These are phyloP conservation scores for Handroanthus guayacan DNA, from an alignment of 257 asterid genomes.

Conservation along the genomic window DNA sequence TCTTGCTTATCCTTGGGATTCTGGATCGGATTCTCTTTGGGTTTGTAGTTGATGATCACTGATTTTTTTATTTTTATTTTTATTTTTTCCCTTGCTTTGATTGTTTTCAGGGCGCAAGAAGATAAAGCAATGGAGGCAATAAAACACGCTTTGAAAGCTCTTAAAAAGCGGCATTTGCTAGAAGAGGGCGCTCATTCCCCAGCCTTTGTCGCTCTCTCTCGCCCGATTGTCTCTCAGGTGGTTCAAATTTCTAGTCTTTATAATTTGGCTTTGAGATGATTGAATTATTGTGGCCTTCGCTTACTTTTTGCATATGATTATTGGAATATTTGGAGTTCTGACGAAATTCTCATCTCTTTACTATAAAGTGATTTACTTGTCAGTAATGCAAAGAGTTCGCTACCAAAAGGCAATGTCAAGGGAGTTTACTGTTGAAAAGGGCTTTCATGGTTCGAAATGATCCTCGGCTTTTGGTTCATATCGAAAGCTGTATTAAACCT, in stretches of 20 bases:
- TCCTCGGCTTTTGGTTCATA: neutral
- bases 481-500: neutral
- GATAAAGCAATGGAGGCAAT: conserved; percentile 64
- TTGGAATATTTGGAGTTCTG: neutral
- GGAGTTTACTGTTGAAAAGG: neutral
- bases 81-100: neutral
- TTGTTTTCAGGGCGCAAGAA: conserved; percentile 62
- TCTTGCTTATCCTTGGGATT: neutral
- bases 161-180: conserved; percentile 79
- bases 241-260: conserved; percentile 4
- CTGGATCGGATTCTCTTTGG: neutral
- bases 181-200: conserved; percentile 98
- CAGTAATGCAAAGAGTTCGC: neutral
- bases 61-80: neutral
- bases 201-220: conserved; percentile 77
- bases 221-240: conserved; percentile 83
- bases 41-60: conserved; percentile 18
- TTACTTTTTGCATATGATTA: neutral
- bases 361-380: neutral
- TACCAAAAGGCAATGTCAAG: neutral
- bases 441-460: neutral
- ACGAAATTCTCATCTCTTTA: too few species aligned
- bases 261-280: conserved; percentile 16
- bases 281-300: conserved; percentile 28
- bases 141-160: conserved; percentile 75